Percentiles rank a stretch among this genome's conserved stretches.
phyloP scores from a whole-genome alignment of 1,284 basidiomycete genomes.

The Austroboletus novae-zelandiae region DNA sequence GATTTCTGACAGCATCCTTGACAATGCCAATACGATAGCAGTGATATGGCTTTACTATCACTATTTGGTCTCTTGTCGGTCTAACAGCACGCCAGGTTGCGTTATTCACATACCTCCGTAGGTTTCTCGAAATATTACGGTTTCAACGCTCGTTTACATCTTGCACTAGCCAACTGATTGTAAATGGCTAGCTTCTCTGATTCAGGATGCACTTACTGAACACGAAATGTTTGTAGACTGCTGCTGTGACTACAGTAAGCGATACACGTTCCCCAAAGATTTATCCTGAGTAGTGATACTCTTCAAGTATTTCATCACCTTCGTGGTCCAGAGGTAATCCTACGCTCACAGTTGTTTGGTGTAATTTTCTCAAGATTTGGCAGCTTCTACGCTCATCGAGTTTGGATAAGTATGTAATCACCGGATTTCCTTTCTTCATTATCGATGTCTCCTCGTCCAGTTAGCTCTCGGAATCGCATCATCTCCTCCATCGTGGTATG shows the following conservation, averaged over 20 bases:
- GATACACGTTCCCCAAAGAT: background rate
- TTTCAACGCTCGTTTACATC: background rate
- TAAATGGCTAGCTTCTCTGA: background rate
- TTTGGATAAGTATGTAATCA: conserved; percentile 26
- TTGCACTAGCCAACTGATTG: conserved; percentile 3
- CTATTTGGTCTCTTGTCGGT: conserved; percentile 10
- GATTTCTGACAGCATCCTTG: conserved; percentile 8
- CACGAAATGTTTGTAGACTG: background rate
- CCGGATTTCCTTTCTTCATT: background rate
- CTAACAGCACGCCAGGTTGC: background rate
- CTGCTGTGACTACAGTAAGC: conserved; percentile 6
- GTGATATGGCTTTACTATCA: background rate
- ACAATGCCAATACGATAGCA: conserved; percentile 9
- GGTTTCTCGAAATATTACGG: background rate
- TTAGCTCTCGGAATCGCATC: conserved; percentile 18
- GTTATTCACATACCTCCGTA: conserved; percentile 7
- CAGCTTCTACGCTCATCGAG: conserved; percentile 28
- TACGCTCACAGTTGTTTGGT: background rate
- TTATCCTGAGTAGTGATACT: background rate
- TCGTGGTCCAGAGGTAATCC: conserved; percentile 18
- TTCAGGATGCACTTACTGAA: background rate
- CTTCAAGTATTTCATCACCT: conserved; percentile 15
- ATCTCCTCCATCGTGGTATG: conserved; percentile 21
- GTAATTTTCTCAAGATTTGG: background rate
- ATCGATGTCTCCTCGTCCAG: conserved; percentile 6